Conservation (phyloP, 2,329 filamentous ascomycete genomes). For the Claviceps lovelessii region DNA sequence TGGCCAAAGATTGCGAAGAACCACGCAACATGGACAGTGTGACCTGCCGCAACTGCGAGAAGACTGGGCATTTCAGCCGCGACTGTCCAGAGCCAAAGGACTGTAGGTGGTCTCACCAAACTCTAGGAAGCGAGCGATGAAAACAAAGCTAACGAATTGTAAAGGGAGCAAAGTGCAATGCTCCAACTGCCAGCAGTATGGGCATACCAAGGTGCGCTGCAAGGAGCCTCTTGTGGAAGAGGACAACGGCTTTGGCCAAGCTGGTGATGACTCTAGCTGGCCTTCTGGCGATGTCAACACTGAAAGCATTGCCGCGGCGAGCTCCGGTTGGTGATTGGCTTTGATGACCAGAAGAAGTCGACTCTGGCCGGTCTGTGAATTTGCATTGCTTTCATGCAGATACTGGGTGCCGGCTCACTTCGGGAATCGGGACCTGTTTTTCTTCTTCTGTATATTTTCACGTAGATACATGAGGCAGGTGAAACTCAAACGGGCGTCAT, state of each 20-base stretch:
- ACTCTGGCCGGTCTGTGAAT: background rate
- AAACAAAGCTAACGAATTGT: background rate
- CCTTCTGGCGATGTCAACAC: constrained; percentile 3
- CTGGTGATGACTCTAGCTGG: constrained; percentile 4
- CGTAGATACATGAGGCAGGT: background rate
- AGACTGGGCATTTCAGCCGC: constrained; percentile 44
- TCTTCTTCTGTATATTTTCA: background rate
- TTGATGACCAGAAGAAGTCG: too few relatives aligned
- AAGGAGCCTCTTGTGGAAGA: constrained; percentile 13
- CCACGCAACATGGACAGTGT: constrained; percentile 30
- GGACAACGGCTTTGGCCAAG: constrained; percentile 7
- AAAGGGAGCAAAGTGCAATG: constrained; percentile 27
- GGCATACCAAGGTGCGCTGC: constrained; percentile 26
- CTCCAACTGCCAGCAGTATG: constrained; percentile 23
- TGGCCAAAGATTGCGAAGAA: constrained; percentile 35
- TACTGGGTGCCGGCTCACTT: too few relatives aligned
- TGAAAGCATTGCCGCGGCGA: background rate
- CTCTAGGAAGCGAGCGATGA: background rate
- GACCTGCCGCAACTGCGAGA: constrained; percentile 46
- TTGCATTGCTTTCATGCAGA: background rate
- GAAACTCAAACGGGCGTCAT: background rate
- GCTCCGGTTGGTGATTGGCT: background rate
- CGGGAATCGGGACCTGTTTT: background rate
- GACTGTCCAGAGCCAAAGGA: constrained; percentile 46
- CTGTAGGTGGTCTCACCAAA: constrained; percentile 15